Conservation (phyloP, 163 green algal species). For the Trebouxiophyceae sp. region DNA sequence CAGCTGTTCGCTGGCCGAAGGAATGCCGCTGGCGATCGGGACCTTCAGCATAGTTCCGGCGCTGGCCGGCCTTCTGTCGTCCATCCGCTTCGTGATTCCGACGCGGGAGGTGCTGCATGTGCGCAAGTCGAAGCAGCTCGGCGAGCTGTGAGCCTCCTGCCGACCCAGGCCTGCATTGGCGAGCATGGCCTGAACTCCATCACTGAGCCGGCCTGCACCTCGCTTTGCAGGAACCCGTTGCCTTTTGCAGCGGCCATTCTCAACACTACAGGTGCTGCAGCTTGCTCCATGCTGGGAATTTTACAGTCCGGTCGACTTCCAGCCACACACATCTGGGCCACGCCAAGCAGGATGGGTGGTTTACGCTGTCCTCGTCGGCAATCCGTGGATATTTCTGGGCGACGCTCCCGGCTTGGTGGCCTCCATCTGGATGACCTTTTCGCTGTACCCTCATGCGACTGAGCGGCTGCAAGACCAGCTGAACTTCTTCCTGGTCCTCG, state of each 20-base stretch:
- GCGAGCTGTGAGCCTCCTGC: not conserved
- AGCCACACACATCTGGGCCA: not conserved
- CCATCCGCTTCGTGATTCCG: no score
- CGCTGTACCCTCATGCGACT: not conserved
- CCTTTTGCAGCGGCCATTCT: not conserved
- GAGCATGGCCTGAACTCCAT: no score
- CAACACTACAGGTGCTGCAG: not conserved
- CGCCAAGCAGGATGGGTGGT: not conserved
- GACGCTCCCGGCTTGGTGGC: not conserved
- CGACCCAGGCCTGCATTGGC: no score
- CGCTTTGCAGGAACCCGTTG: not conserved
- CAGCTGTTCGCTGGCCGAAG: no score
- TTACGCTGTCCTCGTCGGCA: no score
- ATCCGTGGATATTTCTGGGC: not conserved
- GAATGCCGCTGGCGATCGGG: no score
- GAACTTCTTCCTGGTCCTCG: not conserved
- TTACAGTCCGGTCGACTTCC: not conserved
- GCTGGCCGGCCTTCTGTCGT: no score
- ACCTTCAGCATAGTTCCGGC: no score
- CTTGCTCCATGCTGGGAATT: not conserved
- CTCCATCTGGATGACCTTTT: not conserved
- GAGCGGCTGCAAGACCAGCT: not conserved
- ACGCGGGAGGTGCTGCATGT: not conserved
- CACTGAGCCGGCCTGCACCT: not conserved
- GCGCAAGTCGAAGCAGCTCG: not conserved